Conservation (phyloP, 2,329 filamentous ascomycete genomes). For the Penicillium hesseltinei region DNA sequence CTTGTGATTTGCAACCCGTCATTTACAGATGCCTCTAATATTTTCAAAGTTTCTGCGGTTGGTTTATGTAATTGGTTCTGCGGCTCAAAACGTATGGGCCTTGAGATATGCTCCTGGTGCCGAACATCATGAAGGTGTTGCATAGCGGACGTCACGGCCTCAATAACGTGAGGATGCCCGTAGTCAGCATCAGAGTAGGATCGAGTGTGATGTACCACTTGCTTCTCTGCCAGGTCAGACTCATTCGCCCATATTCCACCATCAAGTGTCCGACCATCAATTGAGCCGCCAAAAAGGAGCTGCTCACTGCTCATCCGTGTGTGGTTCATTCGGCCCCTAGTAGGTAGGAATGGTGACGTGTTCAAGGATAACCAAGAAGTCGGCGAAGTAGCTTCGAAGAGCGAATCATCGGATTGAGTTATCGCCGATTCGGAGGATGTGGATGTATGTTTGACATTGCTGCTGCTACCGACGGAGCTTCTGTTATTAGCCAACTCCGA, state of each 20-base stretch:
- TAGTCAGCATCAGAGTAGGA: background rate
- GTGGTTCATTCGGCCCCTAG: background rate
- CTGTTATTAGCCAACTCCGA: background rate
- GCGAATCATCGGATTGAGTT: slow-evolving; percentile 20
- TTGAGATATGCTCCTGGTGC: slow-evolving; percentile 25
- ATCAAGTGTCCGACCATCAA: slow-evolving; percentile 11
- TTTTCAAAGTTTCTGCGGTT: slow-evolving; percentile 17
- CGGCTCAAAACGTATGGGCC: slow-evolving; percentile 29
- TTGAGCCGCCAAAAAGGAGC: slow-evolving; percentile 1
- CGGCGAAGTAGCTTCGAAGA: slow-evolving; percentile 3
- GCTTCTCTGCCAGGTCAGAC: slow-evolving; percentile 7
- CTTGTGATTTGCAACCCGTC: slow-evolving; percentile 24
- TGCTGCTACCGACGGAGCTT: background rate
- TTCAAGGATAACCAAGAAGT: slow-evolving; percentile 11
- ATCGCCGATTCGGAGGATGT: slow-evolving; percentile 21
- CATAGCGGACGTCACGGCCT: slow-evolving; percentile 27
- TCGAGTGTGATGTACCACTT: slow-evolving; percentile 1
- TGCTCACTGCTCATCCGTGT: slow-evolving; percentile 1
- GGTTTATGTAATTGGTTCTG: slow-evolving; percentile 28
- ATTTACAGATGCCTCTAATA: slow-evolving; percentile 21
- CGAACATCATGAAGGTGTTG: slow-evolving; percentile 26
- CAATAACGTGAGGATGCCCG: slow-evolving; percentile 14
- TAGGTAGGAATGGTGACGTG: background rate
- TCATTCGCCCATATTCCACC: slow-evolving; percentile 5
- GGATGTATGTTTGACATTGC: slow-evolving; percentile 10